Evolutionary conservation across 225 moss, liverwort and hornwort species (phyloP).

Genomic region (Pseudisothecium myosuroides): DNA sequence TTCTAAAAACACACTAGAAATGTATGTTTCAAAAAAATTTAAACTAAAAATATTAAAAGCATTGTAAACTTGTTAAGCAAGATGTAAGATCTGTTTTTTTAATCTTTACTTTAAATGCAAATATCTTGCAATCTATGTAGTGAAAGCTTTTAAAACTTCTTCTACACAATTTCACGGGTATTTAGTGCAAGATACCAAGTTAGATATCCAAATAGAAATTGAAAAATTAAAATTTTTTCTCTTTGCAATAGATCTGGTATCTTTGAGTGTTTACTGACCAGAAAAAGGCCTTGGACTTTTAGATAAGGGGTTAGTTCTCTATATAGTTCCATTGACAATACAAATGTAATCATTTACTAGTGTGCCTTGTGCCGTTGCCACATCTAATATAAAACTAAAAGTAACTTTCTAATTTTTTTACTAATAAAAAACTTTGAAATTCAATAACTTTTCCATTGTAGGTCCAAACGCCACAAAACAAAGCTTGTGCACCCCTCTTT

Average conservation of each 20-base stretch:
- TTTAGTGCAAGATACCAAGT: neutral
- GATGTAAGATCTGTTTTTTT: too few species aligned
- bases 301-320: neutral
- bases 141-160: neutral
- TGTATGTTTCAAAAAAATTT: neutral
- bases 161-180: rapidly evolving
- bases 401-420: too few species aligned
- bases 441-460: too few species aligned
- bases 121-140: neutral
- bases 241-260: too few species aligned
- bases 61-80: neutral
- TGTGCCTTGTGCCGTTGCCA: too few species aligned
- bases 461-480: too few species aligned
- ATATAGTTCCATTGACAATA: neutral
- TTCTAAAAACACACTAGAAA: neutral
- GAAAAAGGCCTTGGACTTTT: neutral
- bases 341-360: rapidly evolving
- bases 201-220: neutral
- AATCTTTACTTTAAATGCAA: neutral
- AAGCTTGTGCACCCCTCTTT: too few species aligned
- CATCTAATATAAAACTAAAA: too few species aligned
- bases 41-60: neutral
- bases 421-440: too few species aligned
- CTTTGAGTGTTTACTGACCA: neutral
- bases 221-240: too few species aligned